A percentile compares a stretch with the other conserved stretches of the same genome.
These are phyloP conservation scores for Hibiscus tridactylites DNA, from an alignment of 345 rosid species.

Conservation along the genomic window DNA sequence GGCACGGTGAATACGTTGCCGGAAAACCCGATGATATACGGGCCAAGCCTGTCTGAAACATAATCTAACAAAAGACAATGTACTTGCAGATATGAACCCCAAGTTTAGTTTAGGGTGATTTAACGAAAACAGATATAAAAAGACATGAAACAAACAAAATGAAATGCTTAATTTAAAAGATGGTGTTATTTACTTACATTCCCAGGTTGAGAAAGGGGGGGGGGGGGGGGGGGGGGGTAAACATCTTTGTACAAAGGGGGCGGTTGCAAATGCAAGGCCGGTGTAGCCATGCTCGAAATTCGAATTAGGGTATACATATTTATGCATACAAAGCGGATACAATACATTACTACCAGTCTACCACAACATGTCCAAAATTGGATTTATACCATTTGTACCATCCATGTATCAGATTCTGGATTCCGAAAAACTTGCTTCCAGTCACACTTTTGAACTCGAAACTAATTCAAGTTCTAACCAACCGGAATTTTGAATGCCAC, in stretches of 20 bases:
- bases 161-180: neutral
- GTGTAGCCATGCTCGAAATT: neutral
- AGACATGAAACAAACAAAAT: neutral
- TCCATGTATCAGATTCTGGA: neutral
- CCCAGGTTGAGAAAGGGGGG: neutral
- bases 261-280: neutral
- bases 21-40: too few species aligned
- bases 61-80: neutral
- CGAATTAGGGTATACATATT: constrained; percentile 5
- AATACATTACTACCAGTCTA: neutral
- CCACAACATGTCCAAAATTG: constrained; percentile 24
- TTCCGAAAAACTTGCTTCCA: neutral
- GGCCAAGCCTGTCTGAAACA: neutral
- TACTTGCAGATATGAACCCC: too few species aligned
- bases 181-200: constrained; percentile 19
- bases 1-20: neutral
- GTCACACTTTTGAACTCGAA: neutral
- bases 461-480: neutral
- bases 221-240: neutral
- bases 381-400: constrained; percentile 8
- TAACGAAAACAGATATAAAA: too few species aligned
- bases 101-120: too few species aligned
- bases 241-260: constrained; percentile 19
- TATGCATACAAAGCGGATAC: constrained; percentile 5
- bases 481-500: neutral